phyloP scores from a whole-genome alignment of 768 basidiomycete genomes.

The Leccinum subtestaceum region DNA sequence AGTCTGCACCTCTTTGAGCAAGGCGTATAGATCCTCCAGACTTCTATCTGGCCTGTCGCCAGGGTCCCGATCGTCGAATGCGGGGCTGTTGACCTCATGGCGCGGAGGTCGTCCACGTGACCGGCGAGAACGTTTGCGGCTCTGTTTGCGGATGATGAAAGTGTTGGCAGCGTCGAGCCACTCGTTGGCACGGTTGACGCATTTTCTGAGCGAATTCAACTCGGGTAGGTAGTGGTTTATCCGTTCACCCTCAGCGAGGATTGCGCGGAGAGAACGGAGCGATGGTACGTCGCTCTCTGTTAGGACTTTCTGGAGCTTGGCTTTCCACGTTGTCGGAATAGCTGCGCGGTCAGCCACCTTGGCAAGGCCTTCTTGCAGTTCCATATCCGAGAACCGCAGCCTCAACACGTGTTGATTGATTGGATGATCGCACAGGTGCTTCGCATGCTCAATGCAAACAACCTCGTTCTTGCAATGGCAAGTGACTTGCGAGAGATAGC shows the following conservation, averaged over 20 bases:
- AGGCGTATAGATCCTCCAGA: conserved; percentile 64
- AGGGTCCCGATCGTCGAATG: conserved; percentile 44
- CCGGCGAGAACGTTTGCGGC: conserved; percentile 69
- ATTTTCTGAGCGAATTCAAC: conserved; percentile 67
- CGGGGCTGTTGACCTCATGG: conserved; percentile 38
- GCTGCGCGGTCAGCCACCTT: conserved; percentile 70
- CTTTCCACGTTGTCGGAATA: conserved; percentile 72
- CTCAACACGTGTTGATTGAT: conserved; percentile 61
- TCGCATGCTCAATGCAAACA: conserved; percentile 82
- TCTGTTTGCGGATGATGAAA: conserved; percentile 77
- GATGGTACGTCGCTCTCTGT: conserved; percentile 67
- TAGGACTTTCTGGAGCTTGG: conserved; percentile 64
- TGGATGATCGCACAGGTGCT: conserved; percentile 68
- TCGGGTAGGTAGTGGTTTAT: conserved; percentile 76
- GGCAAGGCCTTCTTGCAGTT: conserved; percentile 62
- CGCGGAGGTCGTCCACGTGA: conserved; percentile 53
- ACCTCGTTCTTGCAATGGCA: conserved; percentile 77
- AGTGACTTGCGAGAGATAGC: conserved; percentile 90
- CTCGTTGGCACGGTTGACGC: conserved; percentile 76
- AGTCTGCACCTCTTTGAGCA: conserved; percentile 68
- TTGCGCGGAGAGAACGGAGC: conserved; percentile 72
- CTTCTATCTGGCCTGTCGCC: conserved; percentile 70
- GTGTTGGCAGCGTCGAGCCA: conserved; percentile 86
- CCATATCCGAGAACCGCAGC: conserved; percentile 78
- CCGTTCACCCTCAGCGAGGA: conserved; percentile 88